phyloP scores from a whole-genome alignment of 768 basidiomycete species.

The Lentinula guzmanii region DNA sequence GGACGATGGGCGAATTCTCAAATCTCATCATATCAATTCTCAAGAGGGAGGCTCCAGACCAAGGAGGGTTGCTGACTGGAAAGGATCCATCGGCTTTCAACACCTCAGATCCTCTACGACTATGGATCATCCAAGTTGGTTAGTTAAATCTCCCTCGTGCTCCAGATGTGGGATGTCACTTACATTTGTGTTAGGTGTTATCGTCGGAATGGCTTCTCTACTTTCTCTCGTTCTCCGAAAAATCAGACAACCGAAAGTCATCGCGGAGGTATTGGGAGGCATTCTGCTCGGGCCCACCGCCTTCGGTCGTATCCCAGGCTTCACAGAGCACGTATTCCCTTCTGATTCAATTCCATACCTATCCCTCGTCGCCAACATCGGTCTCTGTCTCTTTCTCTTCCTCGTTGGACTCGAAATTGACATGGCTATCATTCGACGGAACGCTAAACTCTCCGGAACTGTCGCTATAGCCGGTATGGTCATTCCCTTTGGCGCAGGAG shows the following conservation, averaged over 20 bases:
- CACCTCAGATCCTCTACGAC: conserved; percentile 57
- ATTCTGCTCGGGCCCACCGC: conserved; percentile 73
- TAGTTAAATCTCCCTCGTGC: conserved; percentile 15
- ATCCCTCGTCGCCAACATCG: conserved; percentile 84
- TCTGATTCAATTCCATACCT: conserved; percentile 65
- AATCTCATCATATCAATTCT: neutral
- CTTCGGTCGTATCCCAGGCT: conserved; percentile 78
- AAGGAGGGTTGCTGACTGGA: conserved; percentile 76
- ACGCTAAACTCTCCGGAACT: conserved; percentile 58
- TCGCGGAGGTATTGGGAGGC: conserved; percentile 62
- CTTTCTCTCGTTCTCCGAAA: conserved; percentile 69
- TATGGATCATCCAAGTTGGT: conserved; percentile 83
- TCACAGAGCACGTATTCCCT: conserved; percentile 85
- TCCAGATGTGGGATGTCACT: neutral
- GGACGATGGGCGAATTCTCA: conserved; percentile 2
- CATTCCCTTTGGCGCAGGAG: conserved; percentile 84
- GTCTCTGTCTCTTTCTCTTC: conserved; percentile 84
- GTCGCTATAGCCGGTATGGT: conserved; percentile 82
- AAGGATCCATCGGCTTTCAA: conserved; percentile 68
- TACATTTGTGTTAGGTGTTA: conserved; percentile 49
- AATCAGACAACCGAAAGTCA: conserved; percentile 68
- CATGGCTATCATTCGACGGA: conserved; percentile 65
- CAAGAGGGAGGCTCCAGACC: conserved; percentile 4
- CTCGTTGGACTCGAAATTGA: conserved; percentile 94
- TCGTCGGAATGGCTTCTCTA: conserved; percentile 73